phyloP scores from a whole-genome alignment of 2,329 filamentous ascomycete species.

The Seiridium cupressi region DNA sequence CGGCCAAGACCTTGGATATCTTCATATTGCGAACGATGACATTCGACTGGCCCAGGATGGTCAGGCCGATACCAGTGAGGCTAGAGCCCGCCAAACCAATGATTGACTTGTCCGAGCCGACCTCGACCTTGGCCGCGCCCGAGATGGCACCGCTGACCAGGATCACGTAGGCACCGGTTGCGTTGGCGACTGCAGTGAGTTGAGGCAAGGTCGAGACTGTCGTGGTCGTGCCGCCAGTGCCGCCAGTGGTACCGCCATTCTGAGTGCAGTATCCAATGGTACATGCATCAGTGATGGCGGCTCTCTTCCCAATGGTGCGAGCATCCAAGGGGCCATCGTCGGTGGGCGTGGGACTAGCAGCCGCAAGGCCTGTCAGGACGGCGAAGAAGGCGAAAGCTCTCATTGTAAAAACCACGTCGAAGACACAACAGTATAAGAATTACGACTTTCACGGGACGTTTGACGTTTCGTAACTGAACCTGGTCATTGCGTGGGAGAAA shows the following conservation, averaged over 20 bases:
- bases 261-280: constrained; percentile 16
- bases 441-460: too few species aligned
- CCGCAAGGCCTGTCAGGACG: constrained; percentile 14
- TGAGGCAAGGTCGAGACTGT: constrained; percentile 51
- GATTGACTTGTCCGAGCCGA: constrained; percentile 50
- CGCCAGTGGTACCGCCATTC: constrained; percentile 45
- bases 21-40: constrained; percentile 63
- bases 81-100: constrained; percentile 39
- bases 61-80: constrained; percentile 47
- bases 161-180: constrained; percentile 42
- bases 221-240: constrained; percentile 51
- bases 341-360: constrained; percentile 15
- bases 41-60: constrained; percentile 51
- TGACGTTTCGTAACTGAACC: too few species aligned
- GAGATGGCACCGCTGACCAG: constrained; percentile 44
- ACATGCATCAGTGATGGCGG: constrained; percentile 17
- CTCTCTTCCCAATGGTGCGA: constrained; percentile 18
- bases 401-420: constrained; percentile 10
- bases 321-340: constrained; percentile 12
- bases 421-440: too few species aligned
- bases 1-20: constrained; percentile 54
- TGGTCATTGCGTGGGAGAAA: too few species aligned
- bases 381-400: constrained; percentile 16
- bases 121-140: constrained; percentile 37
- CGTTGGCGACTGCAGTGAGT: constrained; percentile 47